phyloP scores from a whole-genome alignment of 164 flowering plant genomes.

The Paratinospora sagittata region DNA sequence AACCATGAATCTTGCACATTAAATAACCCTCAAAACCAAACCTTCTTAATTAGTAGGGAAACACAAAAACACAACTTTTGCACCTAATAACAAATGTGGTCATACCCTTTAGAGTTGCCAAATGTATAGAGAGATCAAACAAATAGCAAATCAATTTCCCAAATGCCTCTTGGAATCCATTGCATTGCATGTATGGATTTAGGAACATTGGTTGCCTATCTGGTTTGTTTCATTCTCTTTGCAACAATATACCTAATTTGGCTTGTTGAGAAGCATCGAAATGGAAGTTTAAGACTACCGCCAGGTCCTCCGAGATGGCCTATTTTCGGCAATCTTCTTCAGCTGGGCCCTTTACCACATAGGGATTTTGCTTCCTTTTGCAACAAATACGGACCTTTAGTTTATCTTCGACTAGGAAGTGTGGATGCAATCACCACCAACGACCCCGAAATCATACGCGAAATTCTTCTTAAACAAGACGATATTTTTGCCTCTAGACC shows the following conservation, averaged over 20 bases:
- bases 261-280: background rate
- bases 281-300: conserved; percentile 39
- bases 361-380: conserved; percentile 64
- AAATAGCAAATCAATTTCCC: background rate
- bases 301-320: conserved; percentile 94
- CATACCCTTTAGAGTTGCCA: background rate
- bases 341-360: conserved; percentile 73
- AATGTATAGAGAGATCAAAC: background rate
- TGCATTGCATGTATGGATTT: background rate
- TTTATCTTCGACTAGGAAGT: conserved; percentile 67
- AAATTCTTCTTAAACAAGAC: conserved; percentile 75
- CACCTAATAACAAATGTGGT: background rate
- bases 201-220: background rate
- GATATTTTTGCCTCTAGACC: conserved; percentile 92
- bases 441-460: conserved; percentile 74
- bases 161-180: background rate
- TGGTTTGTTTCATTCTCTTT: background rate
- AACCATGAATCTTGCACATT: background rate
- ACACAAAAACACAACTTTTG: background rate
- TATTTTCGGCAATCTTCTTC: conserved; percentile 86
- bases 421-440: conserved; percentile 89
- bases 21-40: background rate
- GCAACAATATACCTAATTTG: background rate
- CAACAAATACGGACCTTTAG: conserved; percentile 68
- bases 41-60: background rate